Evolutionary conservation across 768 basidiomycete genomes (phyloP).

Genomic region (Suillus subluteus): DNA sequence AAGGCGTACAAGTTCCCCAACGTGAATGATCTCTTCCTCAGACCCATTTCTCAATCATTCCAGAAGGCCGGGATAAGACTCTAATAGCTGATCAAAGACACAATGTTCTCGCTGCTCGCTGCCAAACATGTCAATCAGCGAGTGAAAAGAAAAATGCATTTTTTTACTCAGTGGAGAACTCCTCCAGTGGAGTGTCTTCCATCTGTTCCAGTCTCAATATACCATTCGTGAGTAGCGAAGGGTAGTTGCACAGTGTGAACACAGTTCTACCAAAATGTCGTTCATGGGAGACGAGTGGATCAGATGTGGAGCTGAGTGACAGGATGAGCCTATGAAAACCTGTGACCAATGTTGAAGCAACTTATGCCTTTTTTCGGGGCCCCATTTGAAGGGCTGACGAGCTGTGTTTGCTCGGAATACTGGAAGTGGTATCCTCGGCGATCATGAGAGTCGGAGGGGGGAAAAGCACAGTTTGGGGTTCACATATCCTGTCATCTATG

Average conservation of each 20-base stretch:
- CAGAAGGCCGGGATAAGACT: too few relatives aligned
- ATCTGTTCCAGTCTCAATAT: slow-evolving; percentile 14
- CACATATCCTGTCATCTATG: neutral
- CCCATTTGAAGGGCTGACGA: slow-evolving; percentile 18
- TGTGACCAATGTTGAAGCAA: neutral
- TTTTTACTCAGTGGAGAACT: neutral
- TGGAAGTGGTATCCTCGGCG: neutral
- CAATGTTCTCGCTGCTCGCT: too few relatives aligned
- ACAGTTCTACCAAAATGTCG: slow-evolving; percentile 20
- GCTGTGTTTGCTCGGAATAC: neutral
- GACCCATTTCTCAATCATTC: too few relatives aligned
- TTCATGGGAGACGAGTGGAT: slow-evolving; percentile 14
- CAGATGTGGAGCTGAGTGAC: too few relatives aligned
- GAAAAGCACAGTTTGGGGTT: neutral
- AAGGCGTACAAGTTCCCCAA: too few relatives aligned
- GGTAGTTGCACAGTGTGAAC: slow-evolving; percentile 19
- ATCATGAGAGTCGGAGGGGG: neutral
- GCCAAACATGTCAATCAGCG: neutral
- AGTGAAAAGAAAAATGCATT: neutral
- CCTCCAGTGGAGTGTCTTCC: slow-evolving; percentile 2
- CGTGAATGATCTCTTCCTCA: too few relatives aligned
- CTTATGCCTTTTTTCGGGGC: slow-evolving; percentile 17
- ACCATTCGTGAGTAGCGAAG: slow-evolving; percentile 20
- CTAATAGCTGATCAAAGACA: too few relatives aligned
- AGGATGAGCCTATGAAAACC: neutral